A percentile compares a stretch with the other conserved stretches of the same genome.
phyloP scores from a whole-genome alignment of 345 rosid genomes.

The Citrus australasica region DNA sequence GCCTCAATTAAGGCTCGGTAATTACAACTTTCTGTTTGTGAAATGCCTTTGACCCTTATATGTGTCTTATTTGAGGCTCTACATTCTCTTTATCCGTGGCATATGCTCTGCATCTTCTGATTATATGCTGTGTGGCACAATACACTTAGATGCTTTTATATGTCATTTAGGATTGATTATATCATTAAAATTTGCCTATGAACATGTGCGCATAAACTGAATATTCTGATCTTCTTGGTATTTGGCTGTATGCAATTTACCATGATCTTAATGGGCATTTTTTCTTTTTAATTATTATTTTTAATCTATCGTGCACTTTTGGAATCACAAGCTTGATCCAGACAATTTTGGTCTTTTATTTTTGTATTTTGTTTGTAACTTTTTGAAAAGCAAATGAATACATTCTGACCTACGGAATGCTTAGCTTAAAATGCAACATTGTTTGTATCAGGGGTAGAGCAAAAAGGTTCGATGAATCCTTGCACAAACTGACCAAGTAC shows the following conservation, averaged over 20 bases:
- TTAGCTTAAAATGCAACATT: conserved; percentile 12
- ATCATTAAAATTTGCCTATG: neutral
- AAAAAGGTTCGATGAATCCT: conserved; percentile 33
- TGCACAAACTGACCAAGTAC: conserved; percentile 33
- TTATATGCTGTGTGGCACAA: neutral
- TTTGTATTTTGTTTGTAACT: neutral
- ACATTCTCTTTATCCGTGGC: neutral
- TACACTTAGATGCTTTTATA: neutral
- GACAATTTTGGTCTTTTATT: neutral
- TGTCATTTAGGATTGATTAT: conserved; percentile 10
- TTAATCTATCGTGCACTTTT: neutral
- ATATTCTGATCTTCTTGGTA: neutral
- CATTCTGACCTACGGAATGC: neutral
- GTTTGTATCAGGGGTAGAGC: conserved; percentile 36
- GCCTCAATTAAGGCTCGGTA: conserved; percentile 45
- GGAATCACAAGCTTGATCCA: neutral
- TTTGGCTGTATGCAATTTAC: neutral
- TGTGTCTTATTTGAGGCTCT: conserved; percentile 1
- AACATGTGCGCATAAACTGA: neutral
- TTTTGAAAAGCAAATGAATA: neutral
- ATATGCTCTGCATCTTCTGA: conserved; percentile 1
- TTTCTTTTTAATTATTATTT: neutral
- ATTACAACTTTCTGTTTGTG: neutral
- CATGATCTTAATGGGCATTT: neutral
- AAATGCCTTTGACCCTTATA: neutral